Evolutionary conservation across 179 eudicot species (phyloP).

Genomic region (Silene coronaria): DNA sequence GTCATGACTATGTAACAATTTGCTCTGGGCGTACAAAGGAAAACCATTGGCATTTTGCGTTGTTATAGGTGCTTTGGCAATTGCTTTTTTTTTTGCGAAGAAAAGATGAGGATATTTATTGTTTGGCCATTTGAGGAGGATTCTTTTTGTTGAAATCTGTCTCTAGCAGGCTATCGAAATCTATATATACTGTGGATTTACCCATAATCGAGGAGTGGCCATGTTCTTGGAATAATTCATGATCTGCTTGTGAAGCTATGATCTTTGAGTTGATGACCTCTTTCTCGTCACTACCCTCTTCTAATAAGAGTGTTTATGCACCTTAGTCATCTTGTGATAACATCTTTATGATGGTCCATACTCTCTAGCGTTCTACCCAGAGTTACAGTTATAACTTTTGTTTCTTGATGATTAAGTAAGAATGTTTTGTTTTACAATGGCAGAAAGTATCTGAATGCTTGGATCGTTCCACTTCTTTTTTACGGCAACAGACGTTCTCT

Average conservation of each 20-base stretch:
- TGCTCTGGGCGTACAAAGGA: too few species aligned
- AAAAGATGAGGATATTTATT: too few species aligned
- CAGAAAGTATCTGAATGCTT: conserved; percentile 64
- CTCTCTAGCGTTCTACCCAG: neutral
- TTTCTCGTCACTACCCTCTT: neutral
- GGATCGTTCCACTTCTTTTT: conserved; percentile 48
- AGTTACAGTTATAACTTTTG: neutral
- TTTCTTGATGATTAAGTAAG: conserved; percentile 13
- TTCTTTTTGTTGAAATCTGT: too few species aligned
- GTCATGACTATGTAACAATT: too few species aligned
- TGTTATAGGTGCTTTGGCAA: too few species aligned
- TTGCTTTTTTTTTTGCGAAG: too few species aligned
- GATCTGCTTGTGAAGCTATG: neutral
- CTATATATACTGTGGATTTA: too few species aligned
- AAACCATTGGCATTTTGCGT: too few species aligned
- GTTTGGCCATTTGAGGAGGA: too few species aligned
- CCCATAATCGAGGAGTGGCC: too few species aligned
- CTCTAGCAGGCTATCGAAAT: too few species aligned
- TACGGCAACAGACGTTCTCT: conserved; percentile 41
- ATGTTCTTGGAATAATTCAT: too few species aligned
- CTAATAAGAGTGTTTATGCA: neutral
- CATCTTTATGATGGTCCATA: neutral
- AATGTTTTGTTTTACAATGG: conserved; percentile 20
- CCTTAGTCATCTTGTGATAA: neutral
- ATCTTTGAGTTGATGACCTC: neutral